Evolutionary conservation across 2,329 filamentous ascomycete species (phyloP), one percentile per base, ranked within the genome.

Genomic region (Xylariaceae sp.): DNA sequence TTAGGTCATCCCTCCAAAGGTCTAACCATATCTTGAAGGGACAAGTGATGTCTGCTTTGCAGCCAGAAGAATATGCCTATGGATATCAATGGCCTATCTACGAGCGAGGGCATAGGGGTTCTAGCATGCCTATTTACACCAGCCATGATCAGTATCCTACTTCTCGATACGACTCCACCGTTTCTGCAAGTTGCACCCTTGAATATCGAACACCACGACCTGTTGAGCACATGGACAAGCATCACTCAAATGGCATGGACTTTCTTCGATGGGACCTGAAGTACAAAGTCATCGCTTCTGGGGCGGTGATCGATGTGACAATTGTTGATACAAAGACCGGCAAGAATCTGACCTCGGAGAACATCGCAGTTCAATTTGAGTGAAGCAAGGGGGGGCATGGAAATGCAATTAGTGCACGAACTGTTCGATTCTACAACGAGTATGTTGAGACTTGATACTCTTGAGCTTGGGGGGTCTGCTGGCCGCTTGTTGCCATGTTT

Each of bases 241-340:
- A 13, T 3, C 1, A 1, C 16, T 5, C 4, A 3, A 4, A 40
- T 18, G n/a, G 41, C 1, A 5, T 0, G 1, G 10, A 2, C 2
- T 48, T 45, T 33, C 45, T 31, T 5, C 1, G 12, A 10, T 53
- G 47, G 50, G 0, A 1, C 5, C 22, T 18, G 18, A 2, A 12
- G 18, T 31, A 7, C 2, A 56, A 54, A 18, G 44, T 54, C 1
- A 16, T 19, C 5, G 47, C 50, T 2, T 54, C 47, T 18, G 47
- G 50, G 33, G 47, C 54, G 12, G 49, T 47, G 6, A 40, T 53
- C 5, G 50, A 56, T 2, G 4, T 55, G 6, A 42, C 9, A 18
- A 2, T 48, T 2, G 5, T 51, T 39, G 22, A 28, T 28, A 28
- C 22, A 5, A 28, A 28, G 22, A 28, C 22, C 22, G 22, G 22